Percentiles rank a stretch among this genome's conserved stretches.
phyloP scores from a whole-genome alignment of 306 rosid species.

The Acmispon strigosus region DNA sequence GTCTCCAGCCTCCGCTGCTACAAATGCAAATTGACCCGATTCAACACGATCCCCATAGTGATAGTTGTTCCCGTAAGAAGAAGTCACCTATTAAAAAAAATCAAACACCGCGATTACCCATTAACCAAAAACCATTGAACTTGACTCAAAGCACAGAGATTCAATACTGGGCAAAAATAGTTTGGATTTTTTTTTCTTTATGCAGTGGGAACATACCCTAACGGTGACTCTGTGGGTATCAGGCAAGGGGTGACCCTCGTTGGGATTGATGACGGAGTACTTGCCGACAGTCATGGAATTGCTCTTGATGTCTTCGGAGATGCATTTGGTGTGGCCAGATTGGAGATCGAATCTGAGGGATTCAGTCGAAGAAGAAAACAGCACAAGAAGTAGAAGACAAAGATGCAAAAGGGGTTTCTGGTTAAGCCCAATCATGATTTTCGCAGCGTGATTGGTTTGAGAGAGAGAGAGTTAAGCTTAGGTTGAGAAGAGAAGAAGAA shows the following conservation, averaged over 20 bases:
- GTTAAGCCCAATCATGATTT: background rate
- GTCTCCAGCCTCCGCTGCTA: slow-evolving; percentile 73
- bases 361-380: slow-evolving; percentile 41
- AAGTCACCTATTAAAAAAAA: slow-evolving; percentile 55
- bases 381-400: slow-evolving; percentile 25
- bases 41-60: slow-evolving; percentile 66
- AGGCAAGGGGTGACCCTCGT: slow-evolving; percentile 63
- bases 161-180: slow-evolving; percentile 1
- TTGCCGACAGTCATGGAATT: slow-evolving; percentile 89
- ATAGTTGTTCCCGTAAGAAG: slow-evolving; percentile 59
- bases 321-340: slow-evolving; percentile 85
- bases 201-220: slow-evolving; percentile 40
- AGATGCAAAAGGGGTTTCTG: slow-evolving; percentile 16
- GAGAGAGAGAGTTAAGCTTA: background rate
- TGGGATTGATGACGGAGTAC: slow-evolving; percentile 58
- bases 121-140: background rate
- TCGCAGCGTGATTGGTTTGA: background rate
- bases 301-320: slow-evolving; percentile 78
- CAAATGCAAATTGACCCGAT: slow-evolving; percentile 65
- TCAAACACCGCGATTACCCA: background rate
- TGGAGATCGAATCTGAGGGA: slow-evolving; percentile 81
- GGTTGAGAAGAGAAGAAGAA: background rate
- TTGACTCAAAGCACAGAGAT: slow-evolving; percentile 1
- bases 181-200: background rate
- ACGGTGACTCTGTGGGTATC: slow-evolving; percentile 70